Evolutionary conservation across 2,329 filamentous ascomycete genomes (phyloP).

Genomic region (Diplocarpon mali): DNA sequence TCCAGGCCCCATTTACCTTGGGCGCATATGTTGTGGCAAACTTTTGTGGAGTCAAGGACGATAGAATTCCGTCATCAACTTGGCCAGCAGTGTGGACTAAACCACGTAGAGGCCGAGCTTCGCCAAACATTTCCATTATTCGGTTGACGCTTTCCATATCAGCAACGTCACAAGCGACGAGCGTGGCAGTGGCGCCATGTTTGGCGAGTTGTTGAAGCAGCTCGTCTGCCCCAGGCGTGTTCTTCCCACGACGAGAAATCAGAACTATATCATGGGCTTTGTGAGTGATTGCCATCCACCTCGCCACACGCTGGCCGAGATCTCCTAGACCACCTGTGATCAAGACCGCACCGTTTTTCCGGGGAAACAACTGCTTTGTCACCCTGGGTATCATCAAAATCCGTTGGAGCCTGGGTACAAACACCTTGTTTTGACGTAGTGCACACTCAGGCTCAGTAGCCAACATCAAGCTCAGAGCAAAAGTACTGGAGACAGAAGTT

Average conservation of each 20-base stretch:
- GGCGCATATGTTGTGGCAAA: slow-evolving; percentile 37
- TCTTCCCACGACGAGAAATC: background rate
- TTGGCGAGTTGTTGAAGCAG: background rate
- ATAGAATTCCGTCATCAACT: background rate
- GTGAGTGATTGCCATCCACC: background rate
- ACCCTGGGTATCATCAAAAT: background rate
- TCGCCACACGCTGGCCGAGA: background rate
- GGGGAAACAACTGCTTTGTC: background rate
- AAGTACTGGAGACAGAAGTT: background rate
- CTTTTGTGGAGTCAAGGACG: slow-evolving; percentile 36
- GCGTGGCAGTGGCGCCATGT: background rate
- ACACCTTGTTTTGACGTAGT: background rate
- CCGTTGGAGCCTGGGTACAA: background rate
- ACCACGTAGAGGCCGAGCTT: background rate
- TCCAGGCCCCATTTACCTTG: slow-evolving; percentile 43
- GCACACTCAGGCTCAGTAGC: background rate
- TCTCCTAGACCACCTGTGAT: background rate
- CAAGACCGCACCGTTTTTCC: background rate
- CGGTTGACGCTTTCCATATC: background rate
- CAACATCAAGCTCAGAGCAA: background rate
- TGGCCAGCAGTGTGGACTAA: background rate
- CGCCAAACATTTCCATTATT: background rate
- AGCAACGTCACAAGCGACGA: background rate
- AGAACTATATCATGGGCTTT: background rate
- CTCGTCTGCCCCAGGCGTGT: background rate